Evolutionary conservation across 73 alveolate genomes (phyloP), one percentile per base, ranked within the genome.

Genomic region (Paramecium caudatum): DNA sequence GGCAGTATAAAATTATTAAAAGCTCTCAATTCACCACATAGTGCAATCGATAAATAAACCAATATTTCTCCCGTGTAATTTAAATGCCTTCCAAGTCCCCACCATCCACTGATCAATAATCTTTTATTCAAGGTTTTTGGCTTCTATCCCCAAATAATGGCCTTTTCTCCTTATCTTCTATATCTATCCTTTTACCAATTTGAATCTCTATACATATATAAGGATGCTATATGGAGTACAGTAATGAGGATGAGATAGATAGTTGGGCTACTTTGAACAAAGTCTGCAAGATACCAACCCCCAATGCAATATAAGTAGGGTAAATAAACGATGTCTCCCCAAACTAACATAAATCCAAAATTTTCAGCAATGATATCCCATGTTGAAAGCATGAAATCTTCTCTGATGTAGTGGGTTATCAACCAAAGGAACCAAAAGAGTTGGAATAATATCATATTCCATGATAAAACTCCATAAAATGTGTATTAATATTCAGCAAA

Each of bases 311-410:
- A 83, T 70, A 65, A 25, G 33, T 45, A 83, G 9, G 91, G 91
- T 19, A 83, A 65, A 55, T 83, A 83, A 23, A 48, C 49, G 16
- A 83, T 50, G 30, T 83, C 91, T 32, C 91, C 91, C 91, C 91
- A 83, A 55, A 83, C 91, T 4, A 83, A 39, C 91, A 83, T 83
- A 83, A 83, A 55, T 83, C 91, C 91, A 61, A 83, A 83, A 23
- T 83, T 65, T 61, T 83, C 91, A 27, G 78, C 91, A 30, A 83
- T 83, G 5, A 83, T 83, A 83, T 83, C 91, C 91, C 91, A 83
- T 13, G 91, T 83, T 1, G 91, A 50, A 9, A 83, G 82, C 91
- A 83, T 83, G 41, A 83, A 83, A 45, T 83, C 91, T 61, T 83
- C 91, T 83, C 82, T 83, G 5, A 83, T 45, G 36, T 83, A 83